Conservation (phyloP, 441 rosid species). For the Erysimum cheiri region DNA sequence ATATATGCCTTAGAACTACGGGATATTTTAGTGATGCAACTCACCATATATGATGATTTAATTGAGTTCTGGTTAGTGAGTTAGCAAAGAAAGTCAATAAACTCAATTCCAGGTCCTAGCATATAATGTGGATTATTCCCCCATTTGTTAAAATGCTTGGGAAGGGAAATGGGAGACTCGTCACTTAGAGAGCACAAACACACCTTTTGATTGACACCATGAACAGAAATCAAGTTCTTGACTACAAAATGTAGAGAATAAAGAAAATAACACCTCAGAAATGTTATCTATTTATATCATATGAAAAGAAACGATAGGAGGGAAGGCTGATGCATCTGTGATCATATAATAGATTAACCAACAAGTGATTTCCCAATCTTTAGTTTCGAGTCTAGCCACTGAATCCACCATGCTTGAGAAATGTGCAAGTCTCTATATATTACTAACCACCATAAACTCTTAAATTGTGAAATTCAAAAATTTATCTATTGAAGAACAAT, state of each 20-base stretch:
- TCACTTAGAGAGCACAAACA: background rate
- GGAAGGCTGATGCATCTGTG: slow-evolving; percentile 5
- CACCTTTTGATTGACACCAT: background rate
- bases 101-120: background rate
- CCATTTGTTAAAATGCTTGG: background rate
- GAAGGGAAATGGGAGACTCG: background rate
- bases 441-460: background rate
- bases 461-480: background rate
- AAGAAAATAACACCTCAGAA: slow-evolving; percentile 6
- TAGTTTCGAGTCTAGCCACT: slow-evolving; percentile 10
- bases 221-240: slow-evolving; percentile 26
- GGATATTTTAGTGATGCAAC: background rate
- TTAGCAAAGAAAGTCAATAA: background rate
- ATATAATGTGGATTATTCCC: background rate
- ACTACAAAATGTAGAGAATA: slow-evolving; percentile 1
- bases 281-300: background rate
- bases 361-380: background rate
- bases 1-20: background rate
- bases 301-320: background rate
- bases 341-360: slow-evolving; percentile 10
- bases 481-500: background rate
- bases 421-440: background rate
- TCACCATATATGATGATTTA: background rate
- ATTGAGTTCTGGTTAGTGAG: background rate
- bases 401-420: slow-evolving; percentile 10